phyloP scores from a whole-genome alignment of 1,284 basidiomycete genomes.

The Malassezia sp. region DNA sequence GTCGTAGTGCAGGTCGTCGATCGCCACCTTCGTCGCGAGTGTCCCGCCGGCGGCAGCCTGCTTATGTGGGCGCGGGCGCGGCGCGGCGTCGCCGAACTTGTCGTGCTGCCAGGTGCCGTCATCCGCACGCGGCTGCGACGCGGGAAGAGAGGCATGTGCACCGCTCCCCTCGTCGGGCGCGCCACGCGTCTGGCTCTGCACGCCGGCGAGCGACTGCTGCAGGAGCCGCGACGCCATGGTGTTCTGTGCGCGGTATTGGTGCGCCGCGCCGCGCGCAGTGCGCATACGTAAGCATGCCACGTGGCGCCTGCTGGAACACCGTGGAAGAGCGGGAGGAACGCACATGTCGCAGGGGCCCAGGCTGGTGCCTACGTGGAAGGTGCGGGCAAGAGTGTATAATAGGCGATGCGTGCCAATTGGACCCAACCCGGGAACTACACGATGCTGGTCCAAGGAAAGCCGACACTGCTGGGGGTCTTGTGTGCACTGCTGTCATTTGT shows the following conservation, averaged over 20 bases:
- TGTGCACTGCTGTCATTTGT: constrained; percentile 12
- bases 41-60: background rate
- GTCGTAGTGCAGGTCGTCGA: constrained; percentile 8
- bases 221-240: constrained; percentile 6
- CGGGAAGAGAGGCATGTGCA: background rate
- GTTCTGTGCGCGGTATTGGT: background rate
- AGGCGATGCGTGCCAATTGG: background rate
- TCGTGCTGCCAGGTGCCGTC: constrained; percentile 6
- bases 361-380: constrained; percentile 15
- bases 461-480: constrained; percentile 8
- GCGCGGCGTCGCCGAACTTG: background rate
- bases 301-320: constrained; percentile 11
- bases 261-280: background rate
- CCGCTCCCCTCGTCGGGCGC: background rate
- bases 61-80: background rate
- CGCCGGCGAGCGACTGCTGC: constrained; percentile 5
- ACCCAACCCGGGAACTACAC: background rate
- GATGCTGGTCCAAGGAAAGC: constrained; percentile 9
- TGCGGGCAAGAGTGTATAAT: background rate
- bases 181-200: background rate
- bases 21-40: background rate
- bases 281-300: constrained; percentile 1
- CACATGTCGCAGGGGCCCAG: constrained; percentile 1
- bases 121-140: background rate
- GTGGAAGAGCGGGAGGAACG: constrained; percentile 15